Conservation (phyloP, 2,329 filamentous ascomycete species). For the Venturia carpophila region DNA sequence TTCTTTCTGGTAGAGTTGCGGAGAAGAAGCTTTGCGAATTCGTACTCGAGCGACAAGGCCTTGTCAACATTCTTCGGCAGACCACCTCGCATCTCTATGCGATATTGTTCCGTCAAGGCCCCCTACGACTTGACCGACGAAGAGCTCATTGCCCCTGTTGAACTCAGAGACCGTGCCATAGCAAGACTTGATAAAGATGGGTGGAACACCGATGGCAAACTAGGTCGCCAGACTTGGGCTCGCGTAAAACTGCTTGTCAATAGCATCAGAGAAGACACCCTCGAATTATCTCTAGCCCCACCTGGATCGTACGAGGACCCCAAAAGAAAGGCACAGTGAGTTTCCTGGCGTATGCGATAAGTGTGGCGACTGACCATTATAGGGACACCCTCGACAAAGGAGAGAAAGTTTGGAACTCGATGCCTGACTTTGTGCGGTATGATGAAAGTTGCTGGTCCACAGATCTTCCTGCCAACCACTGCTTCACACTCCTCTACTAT, state of each 20-base stretch:
- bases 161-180: constrained; percentile 34
- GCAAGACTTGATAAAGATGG: constrained; percentile 41
- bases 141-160: constrained; percentile 39
- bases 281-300: constrained; percentile 48
- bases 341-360: not conserved
- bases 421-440: constrained; percentile 15
- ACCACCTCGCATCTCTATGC: constrained; percentile 45
- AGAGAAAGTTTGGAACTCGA: constrained; percentile 5
- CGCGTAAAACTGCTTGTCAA: constrained; percentile 44
- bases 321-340: constrained; percentile 6
- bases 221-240: constrained; percentile 40
- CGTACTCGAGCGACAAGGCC: constrained; percentile 41
- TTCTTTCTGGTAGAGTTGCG: constrained; percentile 32
- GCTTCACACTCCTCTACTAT: constrained; percentile 17
- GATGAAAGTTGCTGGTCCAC: constrained; percentile 14
- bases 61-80: constrained; percentile 46
- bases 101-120: constrained; percentile 47
- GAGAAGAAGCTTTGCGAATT: constrained; percentile 28
- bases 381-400: constrained; percentile 10
- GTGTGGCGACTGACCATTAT: not conserved
- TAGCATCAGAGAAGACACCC: constrained; percentile 49
- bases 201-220: constrained; percentile 42
- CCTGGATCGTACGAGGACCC: constrained; percentile 19
- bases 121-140: constrained; percentile 49
- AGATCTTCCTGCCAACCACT: constrained; percentile 12